Conservation (phyloP, 768 basidiomycete species). For the Panaeolus papilionaceus region DNA sequence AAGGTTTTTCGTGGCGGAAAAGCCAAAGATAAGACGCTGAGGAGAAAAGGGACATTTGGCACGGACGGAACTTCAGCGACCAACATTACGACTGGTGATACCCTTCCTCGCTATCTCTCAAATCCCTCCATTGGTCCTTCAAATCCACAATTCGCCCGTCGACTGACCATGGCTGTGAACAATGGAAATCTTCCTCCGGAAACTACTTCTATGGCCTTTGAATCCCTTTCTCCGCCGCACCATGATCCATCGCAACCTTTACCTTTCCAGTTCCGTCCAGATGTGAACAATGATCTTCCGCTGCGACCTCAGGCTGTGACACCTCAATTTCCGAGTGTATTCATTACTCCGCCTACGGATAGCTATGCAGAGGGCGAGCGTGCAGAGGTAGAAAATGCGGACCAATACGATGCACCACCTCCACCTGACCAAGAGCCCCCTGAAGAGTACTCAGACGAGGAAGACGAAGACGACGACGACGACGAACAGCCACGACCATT, state of each 20-base stretch:
- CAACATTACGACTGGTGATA: conserved; percentile 39
- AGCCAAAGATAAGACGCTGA: conserved; percentile 23
- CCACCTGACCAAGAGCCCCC: not conserved
- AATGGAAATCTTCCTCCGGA: conserved; percentile 35
- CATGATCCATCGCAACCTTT: not conserved
- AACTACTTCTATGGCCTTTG: conserved; percentile 27
- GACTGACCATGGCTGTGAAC: conserved; percentile 38
- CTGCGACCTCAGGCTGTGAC: conserved; percentile 25
- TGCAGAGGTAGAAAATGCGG: conserved; percentile 9
- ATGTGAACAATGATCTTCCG: not conserved
- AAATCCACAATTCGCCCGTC: conserved; percentile 39
- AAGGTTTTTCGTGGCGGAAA: conserved; percentile 39
- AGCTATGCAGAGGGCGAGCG: conserved; percentile 1
- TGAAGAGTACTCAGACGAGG: conserved; percentile 29
- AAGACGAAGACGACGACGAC: conserved; percentile 32
- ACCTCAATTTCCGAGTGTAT: conserved; percentile 31
- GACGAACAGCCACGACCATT: conserved; percentile 26
- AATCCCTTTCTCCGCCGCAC: conserved; percentile 21
- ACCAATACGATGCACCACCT: not conserved
- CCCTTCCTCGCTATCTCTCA: conserved; percentile 43
- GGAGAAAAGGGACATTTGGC: conserved; percentile 36
- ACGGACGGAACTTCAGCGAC: conserved; percentile 38
- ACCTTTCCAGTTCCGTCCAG: conserved; percentile 7
- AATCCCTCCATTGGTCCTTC: conserved; percentile 46
- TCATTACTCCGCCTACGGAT: conserved; percentile 1